Percentiles rank a stretch among this genome's conserved stretches.
Conservation (phyloP, 2,329 filamentous ascomycete species). For the Neofusicoccum ribis region DNA sequence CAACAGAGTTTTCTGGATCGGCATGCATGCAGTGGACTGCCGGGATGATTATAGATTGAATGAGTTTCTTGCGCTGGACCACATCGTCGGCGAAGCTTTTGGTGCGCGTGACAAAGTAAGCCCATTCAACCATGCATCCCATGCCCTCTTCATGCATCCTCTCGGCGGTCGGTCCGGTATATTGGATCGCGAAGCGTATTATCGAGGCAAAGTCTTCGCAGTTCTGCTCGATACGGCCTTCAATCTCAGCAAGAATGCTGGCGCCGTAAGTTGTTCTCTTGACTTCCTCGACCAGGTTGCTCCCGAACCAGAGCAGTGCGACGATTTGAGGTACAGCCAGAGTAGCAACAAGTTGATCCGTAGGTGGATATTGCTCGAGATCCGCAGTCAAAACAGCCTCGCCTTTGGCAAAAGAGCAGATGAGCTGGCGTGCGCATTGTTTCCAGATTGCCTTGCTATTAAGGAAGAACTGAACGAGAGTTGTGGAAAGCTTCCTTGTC, state of each 20-base stretch:
- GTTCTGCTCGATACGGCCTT: slow-evolving; percentile 9
- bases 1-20: slow-evolving; percentile 54
- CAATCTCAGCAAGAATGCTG: neutral
- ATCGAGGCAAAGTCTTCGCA: slow-evolving; percentile 10
- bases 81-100: neutral
- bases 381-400: slow-evolving; percentile 51
- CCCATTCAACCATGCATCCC: slow-evolving; percentile 18
- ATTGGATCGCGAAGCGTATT: neutral
- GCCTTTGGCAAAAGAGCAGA: slow-evolving; percentile 57
- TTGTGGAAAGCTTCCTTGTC: slow-evolving; percentile 73
- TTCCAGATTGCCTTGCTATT: slow-evolving; percentile 69
- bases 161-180: neutral
- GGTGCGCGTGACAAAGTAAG: slow-evolving; percentile 16
- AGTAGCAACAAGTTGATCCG: slow-evolving; percentile 47
- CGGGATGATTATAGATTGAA: slow-evolving; percentile 18
- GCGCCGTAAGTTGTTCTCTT: slow-evolving; percentile 9
- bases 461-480: slow-evolving; percentile 72
- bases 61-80: slow-evolving; percentile 4
- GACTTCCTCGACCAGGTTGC: slow-evolving; percentile 65
- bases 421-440: slow-evolving; percentile 64
- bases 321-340: slow-evolving; percentile 55
- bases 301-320: slow-evolving; percentile 65
- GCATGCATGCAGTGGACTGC: slow-evolving; percentile 29
- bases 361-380: slow-evolving; percentile 46
- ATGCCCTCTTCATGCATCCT: slow-evolving; percentile 16